phyloP scores from a whole-genome alignment of 2,329 filamentous ascomycete genomes.

The Nemania abortiva region DNA sequence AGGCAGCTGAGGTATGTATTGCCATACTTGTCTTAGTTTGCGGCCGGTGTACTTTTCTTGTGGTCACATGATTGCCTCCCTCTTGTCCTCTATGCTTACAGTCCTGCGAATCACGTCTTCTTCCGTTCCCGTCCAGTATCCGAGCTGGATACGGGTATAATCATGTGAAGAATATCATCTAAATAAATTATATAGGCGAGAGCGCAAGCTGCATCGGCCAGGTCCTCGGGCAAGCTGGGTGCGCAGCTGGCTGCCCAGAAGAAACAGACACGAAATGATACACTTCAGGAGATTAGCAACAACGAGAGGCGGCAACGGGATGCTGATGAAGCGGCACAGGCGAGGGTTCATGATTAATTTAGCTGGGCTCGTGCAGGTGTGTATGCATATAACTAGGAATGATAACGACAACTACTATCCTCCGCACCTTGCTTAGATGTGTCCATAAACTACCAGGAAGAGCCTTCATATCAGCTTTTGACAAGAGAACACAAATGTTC shows the following conservation, averaged over 20 bases:
- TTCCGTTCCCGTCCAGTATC: neutral
- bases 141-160: neutral
- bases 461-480: neutral
- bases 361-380: neutral
- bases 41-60: neutral
- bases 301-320: conserved; percentile 75
- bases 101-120: neutral
- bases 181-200: conserved; percentile 66
- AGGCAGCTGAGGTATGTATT: conserved; percentile 81
- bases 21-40: neutral
- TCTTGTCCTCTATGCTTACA: neutral
- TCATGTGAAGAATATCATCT: conserved; percentile 5
- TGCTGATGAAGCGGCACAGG: conserved; percentile 71
- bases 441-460: neutral
- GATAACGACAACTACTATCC: neutral
- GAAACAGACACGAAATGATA: conserved; percentile 76
- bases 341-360: conserved; percentile 68
- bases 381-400: conserved; percentile 12
- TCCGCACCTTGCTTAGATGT: neutral
- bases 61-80: neutral
- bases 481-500: neutral
- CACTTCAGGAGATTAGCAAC: conserved; percentile 75
- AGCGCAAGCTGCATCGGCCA: conserved; percentile 66
- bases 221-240: conserved; percentile 75
- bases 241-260: conserved; percentile 80